These are phyloP conservation scores for Penicillium sp. DNA, from an alignment of 2,329 filamentous ascomycete genomes.

Conservation along the genomic window DNA sequence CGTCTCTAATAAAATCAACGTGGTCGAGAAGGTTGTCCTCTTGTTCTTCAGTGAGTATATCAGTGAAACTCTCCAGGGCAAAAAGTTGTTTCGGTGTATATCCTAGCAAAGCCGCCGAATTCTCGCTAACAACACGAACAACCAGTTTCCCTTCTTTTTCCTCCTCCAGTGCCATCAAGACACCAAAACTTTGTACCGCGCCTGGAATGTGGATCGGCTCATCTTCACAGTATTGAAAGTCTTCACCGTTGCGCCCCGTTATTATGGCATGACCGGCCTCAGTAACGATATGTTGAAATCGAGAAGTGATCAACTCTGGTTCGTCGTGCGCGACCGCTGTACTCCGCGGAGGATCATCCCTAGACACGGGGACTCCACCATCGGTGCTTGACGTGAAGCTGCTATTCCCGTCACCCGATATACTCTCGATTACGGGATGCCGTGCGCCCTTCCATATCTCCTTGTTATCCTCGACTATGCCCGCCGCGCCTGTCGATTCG, in stretches of 20 bases:
- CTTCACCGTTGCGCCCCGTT: conserved; percentile 68
- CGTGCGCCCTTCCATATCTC: conserved; percentile 5
- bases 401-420: conserved; percentile 12
- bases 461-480: conserved; percentile 6
- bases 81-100: conserved; percentile 76
- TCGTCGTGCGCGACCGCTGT: conserved; percentile 40
- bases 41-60: conserved; percentile 79
- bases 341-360: conserved; percentile 18
- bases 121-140: conserved; percentile 76
- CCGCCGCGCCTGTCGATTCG: not conserved
- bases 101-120: conserved; percentile 69
- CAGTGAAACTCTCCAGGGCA: conserved; percentile 68
- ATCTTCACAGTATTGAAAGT: conserved; percentile 78
- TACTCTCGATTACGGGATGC: conserved; percentile 18
- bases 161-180: conserved; percentile 70
- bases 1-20: conserved; percentile 81
- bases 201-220: conserved; percentile 87
- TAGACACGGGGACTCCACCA: conserved; percentile 14
- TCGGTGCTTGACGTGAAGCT: conserved; percentile 15
- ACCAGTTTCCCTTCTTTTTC: conserved; percentile 63
- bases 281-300: conserved; percentile 74
- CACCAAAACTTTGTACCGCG: conserved; percentile 76
- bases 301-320: conserved; percentile 58
- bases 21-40: conserved; percentile 80
- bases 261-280: conserved; percentile 78